A percentile compares a stretch with the other conserved stretches of the same genome.
phyloP scores from a whole-genome alignment of 169 alveolate species.

The Cryptosporidium meleagridis region DNA sequence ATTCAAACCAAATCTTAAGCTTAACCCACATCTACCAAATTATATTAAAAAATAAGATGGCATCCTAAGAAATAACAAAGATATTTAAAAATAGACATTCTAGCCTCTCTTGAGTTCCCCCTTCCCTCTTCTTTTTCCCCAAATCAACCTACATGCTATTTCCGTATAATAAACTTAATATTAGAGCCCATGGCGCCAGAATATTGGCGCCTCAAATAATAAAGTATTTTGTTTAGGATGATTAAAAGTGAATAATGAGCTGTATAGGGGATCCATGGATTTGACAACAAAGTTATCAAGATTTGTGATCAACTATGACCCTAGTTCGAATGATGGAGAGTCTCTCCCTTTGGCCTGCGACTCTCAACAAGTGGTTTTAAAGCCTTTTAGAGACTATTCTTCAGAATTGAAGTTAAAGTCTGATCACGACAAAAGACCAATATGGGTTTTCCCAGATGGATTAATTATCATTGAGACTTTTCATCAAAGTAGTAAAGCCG shows the following conservation, averaged over 20 bases:
- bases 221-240: background rate
- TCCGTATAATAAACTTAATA: background rate
- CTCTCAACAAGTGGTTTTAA: conserved; percentile 49
- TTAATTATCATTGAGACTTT: conserved; percentile 85
- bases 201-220: background rate
- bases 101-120: background rate
- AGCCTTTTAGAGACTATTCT: conserved; percentile 85
- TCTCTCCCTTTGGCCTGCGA: conserved; percentile 66
- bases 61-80: background rate
- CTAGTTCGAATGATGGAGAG: background rate
- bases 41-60: too few species aligned
- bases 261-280: conserved; percentile 1
- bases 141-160: background rate
- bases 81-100: background rate
- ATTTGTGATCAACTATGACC: conserved; percentile 58
- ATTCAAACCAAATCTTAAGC: too few species aligned
- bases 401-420: conserved; percentile 81
- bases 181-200: background rate
- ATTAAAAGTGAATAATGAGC: background rate
- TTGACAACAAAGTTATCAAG: conserved; percentile 62
- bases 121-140: too few species aligned
- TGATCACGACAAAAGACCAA: conserved; percentile 86
- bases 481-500: conserved; percentile 87
- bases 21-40: background rate
- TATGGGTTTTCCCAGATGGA: conserved; percentile 93